Evolutionary conservation across 2,329 filamentous ascomycete species (phyloP).

Genomic region (Xylaria sp.): DNA sequence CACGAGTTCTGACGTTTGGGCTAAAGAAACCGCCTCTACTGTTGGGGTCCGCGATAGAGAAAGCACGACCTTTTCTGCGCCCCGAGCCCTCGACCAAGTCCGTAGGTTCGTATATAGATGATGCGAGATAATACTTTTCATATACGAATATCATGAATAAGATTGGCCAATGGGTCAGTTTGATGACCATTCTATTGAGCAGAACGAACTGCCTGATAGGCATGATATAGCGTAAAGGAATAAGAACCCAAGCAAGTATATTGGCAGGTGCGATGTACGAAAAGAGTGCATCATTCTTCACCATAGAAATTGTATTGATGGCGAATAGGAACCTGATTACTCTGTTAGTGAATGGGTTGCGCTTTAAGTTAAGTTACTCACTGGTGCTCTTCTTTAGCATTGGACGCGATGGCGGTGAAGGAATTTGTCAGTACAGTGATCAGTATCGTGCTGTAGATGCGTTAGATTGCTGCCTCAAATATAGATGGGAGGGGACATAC

Average conservation of each 20-base stretch:
- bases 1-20: slow-evolving; percentile 76
- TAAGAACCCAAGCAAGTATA: slow-evolving; percentile 88
- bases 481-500: slow-evolving; percentile 48
- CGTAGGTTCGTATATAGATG: slow-evolving; percentile 81
- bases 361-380: slow-evolving; percentile 49
- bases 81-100: slow-evolving; percentile 83
- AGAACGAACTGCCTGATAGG: slow-evolving; percentile 84
- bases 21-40: slow-evolving; percentile 76
- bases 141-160: slow-evolving; percentile 89
- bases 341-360: slow-evolving; percentile 27
- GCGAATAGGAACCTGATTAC: slow-evolving; percentile 80
- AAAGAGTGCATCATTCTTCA: slow-evolving; percentile 96
- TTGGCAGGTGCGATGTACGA: slow-evolving; percentile 93
- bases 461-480: slow-evolving; percentile 36
- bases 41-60: slow-evolving; percentile 68
- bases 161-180: slow-evolving; percentile 87
- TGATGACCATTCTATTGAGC: slow-evolving; percentile 91
- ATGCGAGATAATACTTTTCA: slow-evolving; percentile 81
- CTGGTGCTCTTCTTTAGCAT: slow-evolving; percentile 91
- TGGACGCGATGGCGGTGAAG: slow-evolving; percentile 94
- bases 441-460: slow-evolving; percentile 75
- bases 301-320: slow-evolving; percentile 97
- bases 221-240: slow-evolving; percentile 83
- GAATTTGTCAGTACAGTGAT: slow-evolving; percentile 97
- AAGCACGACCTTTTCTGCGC: slow-evolving; percentile 59